Evolutionary conservation across 2,329 filamentous ascomycete species (phyloP).

Genomic region (Diaporthe velutina): DNA sequence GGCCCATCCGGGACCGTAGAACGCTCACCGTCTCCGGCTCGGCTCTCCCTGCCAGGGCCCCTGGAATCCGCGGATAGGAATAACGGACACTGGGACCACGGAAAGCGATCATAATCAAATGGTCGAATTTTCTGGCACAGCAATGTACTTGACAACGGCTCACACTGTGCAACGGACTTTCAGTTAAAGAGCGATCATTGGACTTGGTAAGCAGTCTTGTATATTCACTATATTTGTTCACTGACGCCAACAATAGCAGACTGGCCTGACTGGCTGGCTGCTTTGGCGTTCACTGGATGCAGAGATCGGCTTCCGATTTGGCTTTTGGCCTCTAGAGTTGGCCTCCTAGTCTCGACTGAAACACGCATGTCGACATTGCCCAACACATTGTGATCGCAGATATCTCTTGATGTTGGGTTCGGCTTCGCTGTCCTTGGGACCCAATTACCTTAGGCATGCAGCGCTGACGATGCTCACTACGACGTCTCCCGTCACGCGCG

Average conservation of each 20-base stretch:
- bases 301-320: background rate
- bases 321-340: background rate
- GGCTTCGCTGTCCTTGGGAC: background rate
- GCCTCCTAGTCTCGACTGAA: background rate
- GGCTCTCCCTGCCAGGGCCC: background rate
- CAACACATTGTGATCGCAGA: background rate
- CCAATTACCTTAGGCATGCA: background rate
- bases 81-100: background rate
- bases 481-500: background rate
- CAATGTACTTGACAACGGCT: background rate
- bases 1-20: constrained; percentile 6
- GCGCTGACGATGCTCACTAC: background rate
- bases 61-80: background rate
- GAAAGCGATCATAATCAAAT: background rate
- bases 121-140: background rate
- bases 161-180: background rate
- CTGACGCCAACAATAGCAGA: background rate
- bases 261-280: background rate
- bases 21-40: background rate
- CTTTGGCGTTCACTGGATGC: background rate
- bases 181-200: background rate
- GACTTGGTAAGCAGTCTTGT: background rate
- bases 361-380: background rate
- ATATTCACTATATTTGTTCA: no score
- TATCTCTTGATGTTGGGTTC: background rate